phyloP scores from a whole-genome alignment of 2,329 filamentous ascomycete genomes.

The Cytospora leucostoma region DNA sequence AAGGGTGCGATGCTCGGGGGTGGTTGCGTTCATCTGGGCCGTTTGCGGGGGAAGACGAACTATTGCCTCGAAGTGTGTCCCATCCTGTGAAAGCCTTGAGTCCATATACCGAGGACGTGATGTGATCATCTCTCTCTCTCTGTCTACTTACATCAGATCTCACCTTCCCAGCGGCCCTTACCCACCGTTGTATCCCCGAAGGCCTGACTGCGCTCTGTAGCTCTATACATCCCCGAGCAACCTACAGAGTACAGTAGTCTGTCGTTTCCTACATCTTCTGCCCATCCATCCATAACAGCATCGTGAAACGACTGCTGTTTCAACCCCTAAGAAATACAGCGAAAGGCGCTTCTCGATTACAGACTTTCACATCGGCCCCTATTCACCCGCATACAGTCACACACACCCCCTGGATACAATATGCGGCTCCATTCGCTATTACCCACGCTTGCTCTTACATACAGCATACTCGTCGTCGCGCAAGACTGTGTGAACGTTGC shows the following conservation, averaged over 20 bases:
- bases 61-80: background rate
- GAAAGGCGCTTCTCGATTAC: background rate
- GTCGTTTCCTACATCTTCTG: background rate
- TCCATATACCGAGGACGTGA: slow-evolving; percentile 3
- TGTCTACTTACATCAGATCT: slow-evolving; percentile 13
- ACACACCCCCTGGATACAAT: background rate
- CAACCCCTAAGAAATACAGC: background rate
- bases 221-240: background rate
- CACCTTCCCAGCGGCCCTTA: slow-evolving; percentile 3
- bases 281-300: slow-evolving; percentile 3
- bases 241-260: slow-evolving; percentile 1
- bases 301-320: slow-evolving; percentile 9
- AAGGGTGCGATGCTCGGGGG: background rate
- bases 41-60: background rate
- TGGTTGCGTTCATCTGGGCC: background rate
- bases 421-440: slow-evolving; percentile 18
- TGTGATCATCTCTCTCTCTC: slow-evolving; percentile 11
- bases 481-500: slow-evolving; percentile 34
- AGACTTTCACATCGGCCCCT: background rate
- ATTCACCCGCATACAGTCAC: background rate
- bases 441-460: slow-evolving; percentile 11
- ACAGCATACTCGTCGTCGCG: slow-evolving; percentile 11
- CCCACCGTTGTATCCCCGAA: slow-evolving; percentile 9
- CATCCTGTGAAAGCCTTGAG: background rate
- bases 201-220: background rate